Conservation (phyloP, 2,329 filamentous ascomycete genomes). For the Fusarium sterilihyphosum region DNA sequence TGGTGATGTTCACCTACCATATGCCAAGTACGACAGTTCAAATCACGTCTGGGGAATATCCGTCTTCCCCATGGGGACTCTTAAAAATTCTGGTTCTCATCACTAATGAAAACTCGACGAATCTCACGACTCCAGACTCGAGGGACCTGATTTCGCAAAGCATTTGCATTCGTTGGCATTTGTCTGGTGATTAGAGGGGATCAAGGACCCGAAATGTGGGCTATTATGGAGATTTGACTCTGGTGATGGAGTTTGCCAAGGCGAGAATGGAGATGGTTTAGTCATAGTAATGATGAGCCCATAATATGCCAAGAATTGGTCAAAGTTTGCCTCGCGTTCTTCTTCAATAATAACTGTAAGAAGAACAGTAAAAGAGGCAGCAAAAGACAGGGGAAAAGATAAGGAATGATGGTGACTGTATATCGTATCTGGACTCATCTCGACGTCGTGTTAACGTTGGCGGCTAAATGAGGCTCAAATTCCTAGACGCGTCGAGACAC, state of each 20-base stretch:
- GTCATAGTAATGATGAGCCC: slow-evolving; percentile 27
- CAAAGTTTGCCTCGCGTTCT: not conserved
- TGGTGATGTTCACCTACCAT: not conserved
- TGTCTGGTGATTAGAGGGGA: slow-evolving; percentile 23
- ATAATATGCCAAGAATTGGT: slow-evolving; percentile 9
- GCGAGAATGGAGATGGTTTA: slow-evolving; percentile 19
- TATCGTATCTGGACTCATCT: too few relatives aligned
- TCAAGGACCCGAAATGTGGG: slow-evolving; percentile 25
- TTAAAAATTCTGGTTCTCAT: slow-evolving; percentile 13
- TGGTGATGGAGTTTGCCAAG: slow-evolving; percentile 22
- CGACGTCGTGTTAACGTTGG: slow-evolving; percentile 18
- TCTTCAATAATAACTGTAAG: fast-evolving
- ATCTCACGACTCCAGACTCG: not conserved
- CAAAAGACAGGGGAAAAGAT: too few relatives aligned
- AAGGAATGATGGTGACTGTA: too few relatives aligned
- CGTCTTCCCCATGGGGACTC: slow-evolving; percentile 24
- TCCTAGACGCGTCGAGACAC: not conserved
- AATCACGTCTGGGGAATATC: slow-evolving; percentile 15
- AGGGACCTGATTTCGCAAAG: not conserved
- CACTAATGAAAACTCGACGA: slow-evolving; percentile 6
- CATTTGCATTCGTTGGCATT: not conserved
- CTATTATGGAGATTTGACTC: slow-evolving; percentile 17
- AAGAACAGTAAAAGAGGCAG: too few relatives aligned
- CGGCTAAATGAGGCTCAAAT: slow-evolving; percentile 27
- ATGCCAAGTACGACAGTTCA: not conserved